Evolutionary conservation across 176 grass and related monocot genomes (phyloP).

Genomic region (Juncus effusus): DNA sequence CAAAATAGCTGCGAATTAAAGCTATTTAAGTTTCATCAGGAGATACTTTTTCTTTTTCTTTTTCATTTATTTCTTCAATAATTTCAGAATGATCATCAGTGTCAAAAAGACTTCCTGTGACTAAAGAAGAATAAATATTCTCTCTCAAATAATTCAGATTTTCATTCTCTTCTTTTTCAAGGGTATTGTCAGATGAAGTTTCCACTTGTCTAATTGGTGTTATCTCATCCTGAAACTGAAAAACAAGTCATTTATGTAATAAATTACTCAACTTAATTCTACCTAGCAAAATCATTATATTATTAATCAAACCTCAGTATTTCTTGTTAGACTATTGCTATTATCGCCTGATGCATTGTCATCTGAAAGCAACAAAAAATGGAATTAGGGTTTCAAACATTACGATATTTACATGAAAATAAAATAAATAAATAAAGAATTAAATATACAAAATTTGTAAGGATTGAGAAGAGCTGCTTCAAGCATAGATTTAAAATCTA

Average conservation of each 20-base stretch:
- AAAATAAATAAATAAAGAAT: neutral
- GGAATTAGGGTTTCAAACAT: neutral
- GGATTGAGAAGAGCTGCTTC: constrained; percentile 75
- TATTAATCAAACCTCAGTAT: neutral
- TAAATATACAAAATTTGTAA: constrained; percentile 67
- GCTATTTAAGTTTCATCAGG: neutral
- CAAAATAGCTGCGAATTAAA: no score
- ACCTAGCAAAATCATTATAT: constrained; percentile 5
- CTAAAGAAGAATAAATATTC: constrained; percentile 49
- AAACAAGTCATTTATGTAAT: neutral
- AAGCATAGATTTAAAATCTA: constrained; percentile 78
- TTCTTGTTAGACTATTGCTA: constrained; percentile 18
- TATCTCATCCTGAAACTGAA: constrained; percentile 24
- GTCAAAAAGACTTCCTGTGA: constrained; percentile 53
- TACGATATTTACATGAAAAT: neutral
- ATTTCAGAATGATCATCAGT: constrained; percentile 32
- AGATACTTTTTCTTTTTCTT: constrained; percentile 15
- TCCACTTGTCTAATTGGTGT: constrained; percentile 19
- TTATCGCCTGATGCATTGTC: constrained; percentile 27
- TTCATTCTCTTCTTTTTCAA: constrained; percentile 16
- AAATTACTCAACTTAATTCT: neutral
- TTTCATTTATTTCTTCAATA: constrained; percentile 22
- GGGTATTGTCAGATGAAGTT: constrained; percentile 15
- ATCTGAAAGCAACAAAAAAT: neutral
- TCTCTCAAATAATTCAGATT: constrained; percentile 27